Conservation (phyloP, 441 rosid genomes). For the Geranium incanum region DNA sequence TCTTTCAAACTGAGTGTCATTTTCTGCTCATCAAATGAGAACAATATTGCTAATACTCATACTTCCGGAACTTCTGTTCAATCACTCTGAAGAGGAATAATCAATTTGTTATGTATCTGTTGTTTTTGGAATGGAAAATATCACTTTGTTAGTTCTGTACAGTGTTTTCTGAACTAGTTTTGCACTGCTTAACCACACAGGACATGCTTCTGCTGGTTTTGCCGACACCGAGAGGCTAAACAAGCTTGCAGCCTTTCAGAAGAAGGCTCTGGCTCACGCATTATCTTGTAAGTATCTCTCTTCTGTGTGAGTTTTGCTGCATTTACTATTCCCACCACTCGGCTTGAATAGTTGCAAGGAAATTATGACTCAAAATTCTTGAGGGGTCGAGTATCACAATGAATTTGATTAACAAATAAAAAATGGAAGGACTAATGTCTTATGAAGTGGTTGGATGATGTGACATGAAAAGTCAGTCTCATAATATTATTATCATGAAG, state of each 20-base stretch:
- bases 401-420: not conserved
- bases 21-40: not conserved
- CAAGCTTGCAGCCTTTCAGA: slow-evolving; percentile 76
- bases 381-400: not conserved
- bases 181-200: slow-evolving; percentile 18
- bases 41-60: not conserved
- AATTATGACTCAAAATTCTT: not conserved
- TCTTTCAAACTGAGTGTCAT: not conserved
- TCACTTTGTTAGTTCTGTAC: not conserved
- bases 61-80: not conserved
- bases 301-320: slow-evolving; percentile 2
- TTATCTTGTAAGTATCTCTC: slow-evolving; percentile 51
- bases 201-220: slow-evolving; percentile 19
- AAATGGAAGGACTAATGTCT: not conserved
- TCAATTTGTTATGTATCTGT: not conserved
- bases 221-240: slow-evolving; percentile 45
- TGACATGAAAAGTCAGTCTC: not conserved
- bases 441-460: not conserved
- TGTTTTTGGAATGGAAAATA: not conserved
- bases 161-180: not conserved
- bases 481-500: too few species aligned
- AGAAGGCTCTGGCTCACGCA: slow-evolving; percentile 76
- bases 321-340: not conserved
- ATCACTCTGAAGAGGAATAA: not conserved
- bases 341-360: not conserved